Percentiles rank a stretch among this genome's conserved stretches.
These are phyloP conservation scores for Nymphaea colorata DNA, from an alignment of 164 flowering plant species.

Conservation along the genomic window DNA sequence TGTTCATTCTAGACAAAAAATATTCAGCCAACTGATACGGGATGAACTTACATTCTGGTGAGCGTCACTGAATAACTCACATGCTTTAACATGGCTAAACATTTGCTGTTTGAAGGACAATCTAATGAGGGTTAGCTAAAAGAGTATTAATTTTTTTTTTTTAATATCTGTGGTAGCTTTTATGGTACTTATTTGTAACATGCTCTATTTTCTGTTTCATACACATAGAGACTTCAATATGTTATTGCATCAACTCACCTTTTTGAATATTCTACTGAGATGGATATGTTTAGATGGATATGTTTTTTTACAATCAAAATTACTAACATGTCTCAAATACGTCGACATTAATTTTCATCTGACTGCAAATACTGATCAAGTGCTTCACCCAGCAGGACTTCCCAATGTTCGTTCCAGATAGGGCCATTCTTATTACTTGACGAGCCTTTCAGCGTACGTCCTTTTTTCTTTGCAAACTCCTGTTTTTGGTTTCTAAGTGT, in stretches of 20 bases:
- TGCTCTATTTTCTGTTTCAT: background rate
- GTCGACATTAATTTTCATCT: too few relatives aligned
- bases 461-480: background rate
- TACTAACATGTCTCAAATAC: too few relatives aligned
- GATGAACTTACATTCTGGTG: slow-evolving; percentile 67
- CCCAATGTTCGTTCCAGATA: slow-evolving; percentile 64
- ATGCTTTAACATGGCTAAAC: background rate
- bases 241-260: too few relatives aligned
- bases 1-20: slow-evolving; percentile 40
- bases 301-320: too few relatives aligned
- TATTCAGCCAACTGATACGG: slow-evolving; percentile 25
- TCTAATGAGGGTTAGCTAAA: background rate
- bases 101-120: background rate
- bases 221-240: slow-evolving; percentile 1
- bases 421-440: slow-evolving; percentile 76
- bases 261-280: too few relatives aligned
- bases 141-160: background rate
- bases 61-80: background rate
- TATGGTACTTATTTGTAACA: background rate
- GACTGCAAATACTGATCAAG: too few relatives aligned
- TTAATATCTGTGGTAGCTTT: background rate
- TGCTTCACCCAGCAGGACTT: slow-evolving; percentile 41
- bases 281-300: too few relatives aligned
- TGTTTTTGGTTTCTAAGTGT: background rate
- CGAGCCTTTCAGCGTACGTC: slow-evolving; percentile 72